Percentiles rank a stretch among this genome's conserved stretches.
Evolutionary conservation across 139 green algal species (phyloP).

Genomic region (Chlamydomonas schloesseri): DNA sequence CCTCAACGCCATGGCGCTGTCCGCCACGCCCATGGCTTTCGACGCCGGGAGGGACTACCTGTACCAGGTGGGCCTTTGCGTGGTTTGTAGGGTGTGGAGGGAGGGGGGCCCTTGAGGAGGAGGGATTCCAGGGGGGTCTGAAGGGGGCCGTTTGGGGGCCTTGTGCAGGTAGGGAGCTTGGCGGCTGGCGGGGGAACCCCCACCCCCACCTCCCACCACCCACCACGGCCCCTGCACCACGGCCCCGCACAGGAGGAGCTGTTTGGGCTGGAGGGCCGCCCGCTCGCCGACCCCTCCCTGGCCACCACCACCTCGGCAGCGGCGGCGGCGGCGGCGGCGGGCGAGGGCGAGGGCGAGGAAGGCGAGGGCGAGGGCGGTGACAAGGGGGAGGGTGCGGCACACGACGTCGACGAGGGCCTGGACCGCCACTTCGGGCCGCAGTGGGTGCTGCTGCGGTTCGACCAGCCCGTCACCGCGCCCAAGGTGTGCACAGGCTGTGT

Average conservation of each 20-base stretch:
- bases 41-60: slow-evolving; percentile 74
- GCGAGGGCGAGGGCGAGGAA: neutral
- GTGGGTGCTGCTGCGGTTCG: slow-evolving; percentile 86
- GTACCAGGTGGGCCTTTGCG: slow-evolving; percentile 78
- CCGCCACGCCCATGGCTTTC: slow-evolving; percentile 56
- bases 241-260: slow-evolving; percentile 69
- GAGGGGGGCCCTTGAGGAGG: no score
- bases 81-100: no score
- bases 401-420: neutral
- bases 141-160: no score
- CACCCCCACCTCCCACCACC: no score
- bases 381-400: neutral
- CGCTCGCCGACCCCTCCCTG: slow-evolving; percentile 10
- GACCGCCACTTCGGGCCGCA: slow-evolving; percentile 76
- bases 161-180: no score
- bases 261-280: slow-evolving; percentile 81
- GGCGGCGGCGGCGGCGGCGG: slow-evolving; percentile 10
- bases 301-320: neutral
- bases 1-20: slow-evolving; percentile 44
- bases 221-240: no score
- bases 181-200: no score
- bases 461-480: slow-evolving; percentile 83
- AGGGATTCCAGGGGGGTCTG: no score
- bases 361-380: neutral
- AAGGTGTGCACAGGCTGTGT: slow-evolving; percentile 49